Percentiles rank a stretch among this genome's conserved stretches.
Evolutionary conservation across 2,329 filamentous ascomycete species (phyloP).

Genomic region (Coniella lustricola): DNA sequence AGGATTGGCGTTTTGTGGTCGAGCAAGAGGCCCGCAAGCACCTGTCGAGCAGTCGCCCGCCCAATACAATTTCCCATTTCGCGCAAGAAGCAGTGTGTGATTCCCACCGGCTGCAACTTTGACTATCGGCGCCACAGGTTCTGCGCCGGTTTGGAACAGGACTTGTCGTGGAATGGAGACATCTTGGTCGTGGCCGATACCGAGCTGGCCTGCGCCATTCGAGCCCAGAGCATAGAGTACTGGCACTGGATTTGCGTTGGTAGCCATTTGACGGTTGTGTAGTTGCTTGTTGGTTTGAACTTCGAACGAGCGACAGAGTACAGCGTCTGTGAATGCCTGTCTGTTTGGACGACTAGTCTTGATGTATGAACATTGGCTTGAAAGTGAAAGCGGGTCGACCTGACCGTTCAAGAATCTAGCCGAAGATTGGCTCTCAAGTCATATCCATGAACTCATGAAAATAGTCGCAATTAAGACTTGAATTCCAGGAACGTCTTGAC

Average conservation of each 20-base stretch:
- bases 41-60: slow-evolving; percentile 54
- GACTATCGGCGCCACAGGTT: slow-evolving; percentile 29
- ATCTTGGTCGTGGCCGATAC: slow-evolving; percentile 64
- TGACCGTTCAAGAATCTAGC: too few relatives aligned
- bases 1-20: slow-evolving; percentile 3
- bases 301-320: too few relatives aligned
- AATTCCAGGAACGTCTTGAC: too few relatives aligned
- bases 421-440: too few relatives aligned
- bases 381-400: too few relatives aligned
- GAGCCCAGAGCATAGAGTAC: slow-evolving; percentile 64
- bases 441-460: too few relatives aligned
- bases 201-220: slow-evolving; percentile 70
- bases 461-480: too few relatives aligned
- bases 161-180: slow-evolving; percentile 59
- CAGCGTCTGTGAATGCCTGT: too few relatives aligned
- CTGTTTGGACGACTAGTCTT: too few relatives aligned
- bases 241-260: slow-evolving; percentile 29
- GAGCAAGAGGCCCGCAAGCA: slow-evolving; percentile 42
- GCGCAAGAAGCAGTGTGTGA: slow-evolving; percentile 70
- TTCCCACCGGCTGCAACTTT: slow-evolving; percentile 66
- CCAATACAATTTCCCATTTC: slow-evolving; percentile 53
- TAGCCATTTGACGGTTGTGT: too few relatives aligned
- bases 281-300: too few relatives aligned
- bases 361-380: too few relatives aligned
- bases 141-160: slow-evolving; percentile 41